Evolutionary conservation across 345 rosid genomes (phyloP).

Genomic region (Rhodomyrtus tomentosa): DNA sequence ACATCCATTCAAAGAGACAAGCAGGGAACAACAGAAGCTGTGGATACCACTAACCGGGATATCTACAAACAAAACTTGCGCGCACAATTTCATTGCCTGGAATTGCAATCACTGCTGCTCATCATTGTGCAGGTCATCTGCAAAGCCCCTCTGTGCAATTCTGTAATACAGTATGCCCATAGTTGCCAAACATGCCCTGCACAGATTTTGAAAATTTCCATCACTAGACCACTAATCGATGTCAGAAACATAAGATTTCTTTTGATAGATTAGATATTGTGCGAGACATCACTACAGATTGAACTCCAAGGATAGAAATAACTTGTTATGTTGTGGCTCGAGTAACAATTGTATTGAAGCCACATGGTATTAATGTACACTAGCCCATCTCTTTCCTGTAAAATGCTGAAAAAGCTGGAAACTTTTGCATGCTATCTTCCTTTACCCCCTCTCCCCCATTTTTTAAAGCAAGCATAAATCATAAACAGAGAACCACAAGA

Average conservation of each 20-base stretch:
- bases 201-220: not conserved
- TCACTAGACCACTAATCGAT: not conserved
- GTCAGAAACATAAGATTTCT: not conserved
- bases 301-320: not conserved
- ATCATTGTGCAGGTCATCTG: slow-evolving; percentile 35
- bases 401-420: not conserved
- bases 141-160: slow-evolving; percentile 68
- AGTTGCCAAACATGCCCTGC: slow-evolving; percentile 99
- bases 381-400: not conserved
- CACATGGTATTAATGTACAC: not conserved
- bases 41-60: not conserved
- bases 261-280: not conserved
- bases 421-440: not conserved
- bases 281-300: not conserved
- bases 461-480: not conserved
- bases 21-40: not conserved
- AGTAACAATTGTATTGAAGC: not conserved
- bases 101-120: slow-evolving; percentile 40
- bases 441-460: not conserved
- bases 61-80: not conserved
- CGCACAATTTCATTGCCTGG: not conserved
- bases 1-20: not conserved
- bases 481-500: not conserved
- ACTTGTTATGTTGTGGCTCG: not conserved
- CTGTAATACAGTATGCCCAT: slow-evolving; percentile 96